Percentiles rank a stretch among this genome's conserved stretches.
These are phyloP conservation scores for Diddensiella transvaalensis DNA, from an alignment of 805 yeast species.

Conservation along the genomic window DNA sequence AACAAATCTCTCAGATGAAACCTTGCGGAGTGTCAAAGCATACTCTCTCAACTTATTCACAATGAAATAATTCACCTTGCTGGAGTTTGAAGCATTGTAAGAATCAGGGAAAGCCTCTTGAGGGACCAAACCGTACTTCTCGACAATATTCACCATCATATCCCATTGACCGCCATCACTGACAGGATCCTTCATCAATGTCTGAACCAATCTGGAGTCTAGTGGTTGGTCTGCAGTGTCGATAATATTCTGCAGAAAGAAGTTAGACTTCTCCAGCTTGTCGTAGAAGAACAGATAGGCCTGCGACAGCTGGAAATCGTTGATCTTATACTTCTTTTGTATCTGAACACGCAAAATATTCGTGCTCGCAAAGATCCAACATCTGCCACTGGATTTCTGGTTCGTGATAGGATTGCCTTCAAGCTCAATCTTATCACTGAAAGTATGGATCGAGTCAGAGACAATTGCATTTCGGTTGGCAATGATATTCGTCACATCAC, in stretches of 20 bases:
- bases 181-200: constrained; percentile 61
- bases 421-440: constrained; percentile 42
- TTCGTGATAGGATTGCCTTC: constrained; percentile 69
- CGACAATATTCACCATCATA: constrained; percentile 72
- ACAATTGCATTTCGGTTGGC: constrained; percentile 17
- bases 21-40: constrained; percentile 63
- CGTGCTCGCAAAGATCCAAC: constrained; percentile 87
- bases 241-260: constrained; percentile 69
- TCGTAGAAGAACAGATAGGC: constrained; percentile 80
- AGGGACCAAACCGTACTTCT: constrained; percentile 82
- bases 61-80: constrained; percentile 55
- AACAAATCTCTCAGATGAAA: constrained; percentile 41
- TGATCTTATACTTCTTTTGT: constrained; percentile 59
- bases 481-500: constrained; percentile 42
- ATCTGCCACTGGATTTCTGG: constrained; percentile 75
- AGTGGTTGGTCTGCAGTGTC: constrained; percentile 64
- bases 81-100: constrained; percentile 50
- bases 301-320: constrained; percentile 73
- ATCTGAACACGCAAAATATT: constrained; percentile 66
- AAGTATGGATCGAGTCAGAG: constrained; percentile 31
- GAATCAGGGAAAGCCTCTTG: constrained; percentile 69
- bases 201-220: constrained; percentile 69
- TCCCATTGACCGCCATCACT: constrained; percentile 88
- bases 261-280: constrained; percentile 80
- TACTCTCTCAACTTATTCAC: constrained; percentile 73